Conservation (phyloP, 352 stramenopile species). For the Phytophthora europaea region DNA sequence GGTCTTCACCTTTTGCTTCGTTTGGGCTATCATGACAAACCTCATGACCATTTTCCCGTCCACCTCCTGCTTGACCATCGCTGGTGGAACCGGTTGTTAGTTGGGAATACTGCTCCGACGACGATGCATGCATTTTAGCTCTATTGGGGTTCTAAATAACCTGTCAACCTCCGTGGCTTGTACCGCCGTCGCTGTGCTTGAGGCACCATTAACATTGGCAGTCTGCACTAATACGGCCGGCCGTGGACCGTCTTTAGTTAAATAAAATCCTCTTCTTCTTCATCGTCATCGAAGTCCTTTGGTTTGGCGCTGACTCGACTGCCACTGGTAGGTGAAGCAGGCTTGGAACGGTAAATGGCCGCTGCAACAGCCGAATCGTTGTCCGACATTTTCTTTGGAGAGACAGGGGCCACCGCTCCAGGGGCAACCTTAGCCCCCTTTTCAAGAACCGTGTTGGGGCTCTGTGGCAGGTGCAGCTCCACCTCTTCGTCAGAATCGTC, state of each 20-base stretch:
- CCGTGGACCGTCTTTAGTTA: constrained; percentile 36
- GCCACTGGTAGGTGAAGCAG: constrained; percentile 28
- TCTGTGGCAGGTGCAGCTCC: constrained; percentile 71
- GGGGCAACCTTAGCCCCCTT: constrained; percentile 37
- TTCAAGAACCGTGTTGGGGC: constrained; percentile 25
- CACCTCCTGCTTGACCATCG: constrained; percentile 52
- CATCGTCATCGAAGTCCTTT: constrained; percentile 55
- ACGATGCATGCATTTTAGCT: constrained; percentile 15
- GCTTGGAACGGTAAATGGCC: constrained; percentile 32
- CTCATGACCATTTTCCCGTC: constrained; percentile 54
- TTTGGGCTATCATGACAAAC: constrained; percentile 64
- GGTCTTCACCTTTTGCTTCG: constrained; percentile 51
- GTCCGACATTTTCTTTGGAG: constrained; percentile 23
- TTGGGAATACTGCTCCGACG: neutral
- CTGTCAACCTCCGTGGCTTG: neutral
- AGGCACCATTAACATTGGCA: neutral
- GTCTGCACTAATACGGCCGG: constrained; percentile 6
- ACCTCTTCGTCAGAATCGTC: constrained; percentile 88
- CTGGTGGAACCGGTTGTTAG: constrained; percentile 49
- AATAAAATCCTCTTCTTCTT: constrained; percentile 78
- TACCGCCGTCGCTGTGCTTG: neutral
- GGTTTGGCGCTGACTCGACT: constrained; percentile 28
- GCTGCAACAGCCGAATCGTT: constrained; percentile 30
- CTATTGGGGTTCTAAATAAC: constrained; percentile 38
- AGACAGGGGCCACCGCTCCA: constrained; percentile 15